These are phyloP conservation scores for Termitomyces sp. DNA, from an alignment of 768 basidiomycete species.

Conservation along the genomic window DNA sequence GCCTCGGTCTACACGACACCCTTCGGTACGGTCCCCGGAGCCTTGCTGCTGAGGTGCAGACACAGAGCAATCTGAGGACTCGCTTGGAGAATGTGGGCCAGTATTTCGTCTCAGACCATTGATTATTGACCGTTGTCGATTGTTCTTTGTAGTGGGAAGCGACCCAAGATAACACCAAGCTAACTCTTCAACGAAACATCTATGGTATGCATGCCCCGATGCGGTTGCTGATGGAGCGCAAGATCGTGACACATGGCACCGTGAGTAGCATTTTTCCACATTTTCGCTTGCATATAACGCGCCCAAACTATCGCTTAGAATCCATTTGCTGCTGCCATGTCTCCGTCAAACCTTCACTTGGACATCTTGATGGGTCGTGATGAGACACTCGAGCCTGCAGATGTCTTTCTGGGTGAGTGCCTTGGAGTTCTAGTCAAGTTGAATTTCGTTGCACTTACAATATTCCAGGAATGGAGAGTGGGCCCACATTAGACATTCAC, in stretches of 20 bases:
- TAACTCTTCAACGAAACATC: slow-evolving; percentile 78
- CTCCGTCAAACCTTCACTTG: slow-evolving; percentile 75
- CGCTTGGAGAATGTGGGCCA: slow-evolving; percentile 71
- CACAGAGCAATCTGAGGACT: slow-evolving; percentile 53
- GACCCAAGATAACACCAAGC: slow-evolving; percentile 82
- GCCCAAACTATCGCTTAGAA: slow-evolving; percentile 33
- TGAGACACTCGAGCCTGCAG: slow-evolving; percentile 69
- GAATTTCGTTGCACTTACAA: neutral
- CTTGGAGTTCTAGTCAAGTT: neutral
- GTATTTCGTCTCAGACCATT: neutral
- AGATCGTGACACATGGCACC: slow-evolving; percentile 53
- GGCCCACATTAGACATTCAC: slow-evolving; percentile 50
- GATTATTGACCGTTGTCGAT: neutral
- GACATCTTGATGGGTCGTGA: slow-evolving; percentile 95
- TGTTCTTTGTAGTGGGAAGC: slow-evolving; percentile 72
- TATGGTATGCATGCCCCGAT: slow-evolving; percentile 89
- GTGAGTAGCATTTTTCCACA: slow-evolving; percentile 37
- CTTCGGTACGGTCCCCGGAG: slow-evolving; percentile 80
- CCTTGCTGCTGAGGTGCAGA: slow-evolving; percentile 69
- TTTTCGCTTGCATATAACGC: neutral
- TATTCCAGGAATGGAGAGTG: slow-evolving; percentile 47
- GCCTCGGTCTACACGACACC: slow-evolving; percentile 83
- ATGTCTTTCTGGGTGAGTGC: slow-evolving; percentile 72
- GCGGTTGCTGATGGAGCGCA: slow-evolving; percentile 90
- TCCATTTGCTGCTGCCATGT: slow-evolving; percentile 58